Evolutionary conservation across 2,329 filamentous ascomycete genomes (phyloP).

Genomic region (Fusarium sp.): DNA sequence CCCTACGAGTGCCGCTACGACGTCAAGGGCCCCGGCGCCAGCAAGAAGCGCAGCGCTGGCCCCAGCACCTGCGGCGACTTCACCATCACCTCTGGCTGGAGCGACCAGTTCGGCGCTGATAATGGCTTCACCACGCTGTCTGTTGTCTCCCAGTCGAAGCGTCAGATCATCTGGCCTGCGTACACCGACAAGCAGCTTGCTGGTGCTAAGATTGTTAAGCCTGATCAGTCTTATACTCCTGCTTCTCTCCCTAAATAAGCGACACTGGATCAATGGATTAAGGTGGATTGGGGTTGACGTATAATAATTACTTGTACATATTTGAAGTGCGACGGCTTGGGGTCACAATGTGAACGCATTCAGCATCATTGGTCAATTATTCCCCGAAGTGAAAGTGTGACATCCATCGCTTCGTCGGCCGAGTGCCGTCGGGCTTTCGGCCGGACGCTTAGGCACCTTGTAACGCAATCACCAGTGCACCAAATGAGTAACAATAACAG

Average conservation of each 20-base stretch:
- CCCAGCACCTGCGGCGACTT: constrained; percentile 58
- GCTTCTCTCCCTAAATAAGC: constrained; percentile 38
- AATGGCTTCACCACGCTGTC: constrained; percentile 65
- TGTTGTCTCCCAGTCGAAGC: constrained; percentile 55
- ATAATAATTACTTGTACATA: neutral
- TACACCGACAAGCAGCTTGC: constrained; percentile 63
- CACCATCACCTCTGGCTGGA: constrained; percentile 64
- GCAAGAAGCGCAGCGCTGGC: constrained; percentile 49
- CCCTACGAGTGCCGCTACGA: constrained; percentile 40
- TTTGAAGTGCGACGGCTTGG: neutral
- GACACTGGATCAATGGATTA: neutral
- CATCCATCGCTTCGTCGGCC: neutral
- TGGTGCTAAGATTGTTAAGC: constrained; percentile 55
- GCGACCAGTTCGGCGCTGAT: constrained; percentile 61
- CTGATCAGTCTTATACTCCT: constrained; percentile 58
- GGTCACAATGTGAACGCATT: neutral
- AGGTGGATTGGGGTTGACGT: neutral
- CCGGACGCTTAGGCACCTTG: neutral
- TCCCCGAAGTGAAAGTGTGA: neutral
- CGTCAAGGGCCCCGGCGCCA: constrained; percentile 48
- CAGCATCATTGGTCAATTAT: neutral
- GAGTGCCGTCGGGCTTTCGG: neutral
- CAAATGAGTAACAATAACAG: neutral
- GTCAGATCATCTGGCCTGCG: constrained; percentile 60
- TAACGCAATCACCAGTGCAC: neutral